Evolutionary conservation across 2,329 filamentous ascomycete genomes (phyloP), one percentile per base, ranked within the genome.

Genomic region (Metarhizium humberi): DNA sequence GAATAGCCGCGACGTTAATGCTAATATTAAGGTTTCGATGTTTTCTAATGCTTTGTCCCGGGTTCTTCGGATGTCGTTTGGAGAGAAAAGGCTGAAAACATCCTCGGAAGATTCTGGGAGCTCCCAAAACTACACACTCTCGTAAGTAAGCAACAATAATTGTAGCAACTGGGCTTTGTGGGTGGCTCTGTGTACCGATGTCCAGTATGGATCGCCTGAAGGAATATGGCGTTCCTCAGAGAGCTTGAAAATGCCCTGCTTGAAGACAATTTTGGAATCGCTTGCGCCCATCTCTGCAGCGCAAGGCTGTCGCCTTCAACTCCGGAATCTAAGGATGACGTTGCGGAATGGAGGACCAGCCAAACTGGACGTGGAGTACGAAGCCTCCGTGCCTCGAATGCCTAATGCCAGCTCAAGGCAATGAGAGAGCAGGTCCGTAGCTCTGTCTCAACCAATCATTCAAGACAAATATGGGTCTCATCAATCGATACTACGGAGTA

Each of bases 211-310:
- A 75, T 96, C 90, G 72, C 94, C 87, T 55, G 90, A 84, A 57
- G 90, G 80, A 67, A 97, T 96, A 69, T 88, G 80, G 62, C 86
- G 85, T 70, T 95, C 88, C 71, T 96, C 91, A n/a, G 91, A 94
- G 57, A 99, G 84, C 68, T 88, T 85, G 77, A 97, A 96, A 76
- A 97, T 95, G 74, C 92, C 92, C 75, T 95, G 90, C 75, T 96
- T 97, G 81, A 99, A 97, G 69, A 92, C 90, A 69, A 97, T 85
- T 81, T 97, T 97, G 66, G 92, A 97, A 76, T 97, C 92, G 74
- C 92, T 96, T 69, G 92, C 92, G 73, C 94, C 94, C 94, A 99
- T 99, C 47, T 60, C 61, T 66, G 63, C 57, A 59, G 62, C 58
- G 62, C 60, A 62, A 67, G 62, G 62, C 58, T 54, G 36, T 51